A percentile compares a stretch with the other conserved stretches of the same genome.
These are phyloP conservation scores for Harrya chromipes DNA, from an alignment of 768 basidiomycete species.

Conservation along the genomic window DNA sequence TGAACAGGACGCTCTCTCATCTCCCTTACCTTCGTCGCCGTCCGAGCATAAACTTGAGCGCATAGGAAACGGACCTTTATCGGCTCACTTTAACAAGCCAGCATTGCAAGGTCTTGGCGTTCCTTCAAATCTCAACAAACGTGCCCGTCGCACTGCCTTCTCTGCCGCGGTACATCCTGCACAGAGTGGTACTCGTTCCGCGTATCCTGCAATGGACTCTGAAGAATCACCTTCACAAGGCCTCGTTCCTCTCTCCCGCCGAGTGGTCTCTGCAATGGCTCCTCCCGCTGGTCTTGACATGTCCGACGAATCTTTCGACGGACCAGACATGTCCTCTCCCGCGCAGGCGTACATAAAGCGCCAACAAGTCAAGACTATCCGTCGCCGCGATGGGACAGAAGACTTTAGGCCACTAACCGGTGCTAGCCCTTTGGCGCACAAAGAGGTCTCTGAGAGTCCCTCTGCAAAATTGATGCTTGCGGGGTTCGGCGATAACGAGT, in stretches of 20 bases:
- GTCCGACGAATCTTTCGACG: slow-evolving; percentile 51
- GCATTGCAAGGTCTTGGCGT: slow-evolving; percentile 53
- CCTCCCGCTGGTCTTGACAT: slow-evolving; percentile 41
- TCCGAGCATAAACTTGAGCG: slow-evolving; percentile 48
- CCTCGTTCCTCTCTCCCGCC: slow-evolving; percentile 43
- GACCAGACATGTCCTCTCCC: slow-evolving; percentile 71
- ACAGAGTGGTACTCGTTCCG: slow-evolving; percentile 39
- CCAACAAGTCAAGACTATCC: slow-evolving; percentile 72
- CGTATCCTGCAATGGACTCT: slow-evolving; percentile 39
- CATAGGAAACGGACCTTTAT: slow-evolving; percentile 31
- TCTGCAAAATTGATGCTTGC: slow-evolving; percentile 52
- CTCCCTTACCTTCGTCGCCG: slow-evolving; percentile 49
- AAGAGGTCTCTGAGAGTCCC: slow-evolving; percentile 52
- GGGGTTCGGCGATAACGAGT: slow-evolving; percentile 92
- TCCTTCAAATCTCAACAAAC: slow-evolving; percentile 54
- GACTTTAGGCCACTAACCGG: slow-evolving; percentile 76
- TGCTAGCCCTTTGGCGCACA: slow-evolving; percentile 47
- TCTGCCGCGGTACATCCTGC: slow-evolving; percentile 58
- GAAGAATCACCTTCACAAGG: slow-evolving; percentile 32
- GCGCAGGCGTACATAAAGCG: slow-evolving; percentile 79
- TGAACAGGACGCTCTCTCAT: slow-evolving; percentile 43
- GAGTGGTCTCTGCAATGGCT: slow-evolving; percentile 75
- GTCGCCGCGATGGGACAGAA: slow-evolving; percentile 78
- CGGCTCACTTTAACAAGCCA: slow-evolving; percentile 46
- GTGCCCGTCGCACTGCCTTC: slow-evolving; percentile 61